Conservation (phyloP, 768 basidiomycete genomes). For the Termitomyces sp. region DNA sequence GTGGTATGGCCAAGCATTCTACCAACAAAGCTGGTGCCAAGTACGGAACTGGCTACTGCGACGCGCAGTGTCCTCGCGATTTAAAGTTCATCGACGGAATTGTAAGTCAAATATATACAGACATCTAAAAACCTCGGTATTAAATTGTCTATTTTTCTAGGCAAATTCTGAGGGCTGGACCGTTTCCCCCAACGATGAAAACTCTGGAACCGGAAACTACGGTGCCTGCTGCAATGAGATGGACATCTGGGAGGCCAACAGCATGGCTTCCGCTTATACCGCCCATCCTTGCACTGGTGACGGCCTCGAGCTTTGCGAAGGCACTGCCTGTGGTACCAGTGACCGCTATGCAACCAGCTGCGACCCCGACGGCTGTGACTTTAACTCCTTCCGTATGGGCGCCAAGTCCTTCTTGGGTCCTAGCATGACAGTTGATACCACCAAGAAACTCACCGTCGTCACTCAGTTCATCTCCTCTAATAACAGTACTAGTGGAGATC, state of each 20-base stretch:
- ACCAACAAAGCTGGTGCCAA: background rate
- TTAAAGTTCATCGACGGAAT: conserved; percentile 57
- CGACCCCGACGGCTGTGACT: conserved; percentile 46
- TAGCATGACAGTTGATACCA: conserved; percentile 47
- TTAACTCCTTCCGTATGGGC: conserved; percentile 59
- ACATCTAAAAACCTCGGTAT: background rate
- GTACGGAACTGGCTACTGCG: conserved; percentile 18
- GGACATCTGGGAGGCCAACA: conserved; percentile 60
- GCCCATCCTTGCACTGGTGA: conserved; percentile 43
- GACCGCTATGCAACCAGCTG: conserved; percentile 25
- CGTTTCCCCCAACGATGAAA: conserved; percentile 29
- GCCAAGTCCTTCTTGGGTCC: conserved; percentile 40
- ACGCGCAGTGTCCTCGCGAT: conserved; percentile 50
- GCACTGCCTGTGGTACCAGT: conserved; percentile 32
- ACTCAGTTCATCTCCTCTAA: conserved; percentile 50
- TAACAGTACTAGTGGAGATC: conserved; percentile 39
- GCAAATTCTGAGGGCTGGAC: conserved; percentile 44
- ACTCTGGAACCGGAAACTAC: conserved; percentile 39
- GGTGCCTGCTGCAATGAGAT: conserved; percentile 58
- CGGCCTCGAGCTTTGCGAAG: conserved; percentile 38
- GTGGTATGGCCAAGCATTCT: background rate
- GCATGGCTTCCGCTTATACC: conserved; percentile 44
- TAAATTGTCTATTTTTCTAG: conserved; percentile 18
- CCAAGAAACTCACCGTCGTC: conserved; percentile 47
- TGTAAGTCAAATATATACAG: conserved; percentile 22